Conservation (phyloP, 2,329 filamentous ascomycete species). For the Lasiodiplodia hormozganensis region DNA sequence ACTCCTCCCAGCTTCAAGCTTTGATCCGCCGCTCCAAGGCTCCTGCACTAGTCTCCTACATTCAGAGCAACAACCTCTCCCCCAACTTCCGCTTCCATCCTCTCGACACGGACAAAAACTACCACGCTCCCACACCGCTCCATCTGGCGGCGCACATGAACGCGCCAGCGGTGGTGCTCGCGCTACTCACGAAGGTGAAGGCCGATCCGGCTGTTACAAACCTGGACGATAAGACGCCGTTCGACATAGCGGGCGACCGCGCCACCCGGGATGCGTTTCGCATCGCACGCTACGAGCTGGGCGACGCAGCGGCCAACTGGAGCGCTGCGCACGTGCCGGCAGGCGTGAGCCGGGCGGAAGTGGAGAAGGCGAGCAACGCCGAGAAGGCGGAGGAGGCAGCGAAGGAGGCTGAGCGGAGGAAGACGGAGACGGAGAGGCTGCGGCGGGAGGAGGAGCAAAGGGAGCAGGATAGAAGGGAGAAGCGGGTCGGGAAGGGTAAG, state of each 20-base stretch:
- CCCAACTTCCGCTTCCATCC: conserved; percentile 80
- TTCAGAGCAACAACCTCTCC: conserved; percentile 75
- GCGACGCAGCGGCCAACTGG: conserved; percentile 83
- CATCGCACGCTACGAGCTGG: conserved; percentile 81
- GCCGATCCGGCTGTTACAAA: conserved; percentile 77
- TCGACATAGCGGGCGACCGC: conserved; percentile 86
- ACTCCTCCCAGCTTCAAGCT: conserved; percentile 88
- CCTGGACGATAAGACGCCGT: conserved; percentile 80
- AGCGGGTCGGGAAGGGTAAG: conserved; percentile 55
- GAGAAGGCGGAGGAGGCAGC: conserved; percentile 74
- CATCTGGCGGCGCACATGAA: conserved; percentile 87
- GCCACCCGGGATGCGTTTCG: conserved; percentile 90
- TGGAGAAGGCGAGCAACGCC: conserved; percentile 70
- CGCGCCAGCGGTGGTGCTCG: conserved; percentile 75
- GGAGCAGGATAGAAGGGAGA: conserved; percentile 59
- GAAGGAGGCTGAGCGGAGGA: conserved; percentile 69
- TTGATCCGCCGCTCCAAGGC: conserved; percentile 89
- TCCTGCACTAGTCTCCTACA: conserved; percentile 83
- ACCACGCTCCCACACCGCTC: conserved; percentile 82
- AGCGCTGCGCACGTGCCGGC: conserved; percentile 74
- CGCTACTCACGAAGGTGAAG: conserved; percentile 75
- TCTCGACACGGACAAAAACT: conserved; percentile 62
- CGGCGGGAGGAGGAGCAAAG: conserved; percentile 61
- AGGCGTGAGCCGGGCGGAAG: conserved; percentile 73
- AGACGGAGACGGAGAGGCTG: conserved; percentile 76